Conservation (phyloP, 495 filamentous ascomycete genomes). For the Penicillium goetzii region DNA sequence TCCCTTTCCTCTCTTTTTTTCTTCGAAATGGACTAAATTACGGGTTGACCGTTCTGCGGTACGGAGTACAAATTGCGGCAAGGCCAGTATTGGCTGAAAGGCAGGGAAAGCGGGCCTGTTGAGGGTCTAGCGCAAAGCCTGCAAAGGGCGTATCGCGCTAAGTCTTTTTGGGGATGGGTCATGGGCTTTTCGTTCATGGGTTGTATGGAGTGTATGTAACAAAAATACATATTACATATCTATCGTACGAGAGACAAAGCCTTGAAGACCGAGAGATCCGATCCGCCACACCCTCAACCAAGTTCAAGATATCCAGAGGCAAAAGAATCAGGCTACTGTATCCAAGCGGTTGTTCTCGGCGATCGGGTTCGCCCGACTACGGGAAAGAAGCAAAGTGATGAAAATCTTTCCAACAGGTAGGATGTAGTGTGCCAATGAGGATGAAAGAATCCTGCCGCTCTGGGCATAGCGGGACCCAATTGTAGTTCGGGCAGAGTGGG, state of each 20-base stretch:
- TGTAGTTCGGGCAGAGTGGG: not conserved
- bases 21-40: constrained; percentile 6
- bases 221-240: not conserved
- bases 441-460: not conserved
- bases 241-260: not conserved
- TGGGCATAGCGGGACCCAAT: not conserved
- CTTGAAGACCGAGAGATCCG: no score
- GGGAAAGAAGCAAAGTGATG: not conserved
- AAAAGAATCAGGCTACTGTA: constrained; percentile 5
- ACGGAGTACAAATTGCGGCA: constrained; percentile 23
- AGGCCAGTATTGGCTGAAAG: constrained; percentile 6
- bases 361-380: not conserved
- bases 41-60: constrained; percentile 15
- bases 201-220: not conserved
- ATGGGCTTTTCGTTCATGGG: not conserved
- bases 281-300: not conserved
- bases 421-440: not conserved
- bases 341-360: not conserved
- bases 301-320: constrained; percentile 2
- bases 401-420: not conserved
- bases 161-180: not conserved
- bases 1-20: constrained; percentile 15
- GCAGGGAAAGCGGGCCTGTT: not conserved
- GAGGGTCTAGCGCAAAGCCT: not conserved
- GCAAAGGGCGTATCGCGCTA: constrained; percentile 1